Evolutionary conservation across 2,329 filamentous ascomycete genomes (phyloP).

Genomic region (Tothia fuscella): DNA sequence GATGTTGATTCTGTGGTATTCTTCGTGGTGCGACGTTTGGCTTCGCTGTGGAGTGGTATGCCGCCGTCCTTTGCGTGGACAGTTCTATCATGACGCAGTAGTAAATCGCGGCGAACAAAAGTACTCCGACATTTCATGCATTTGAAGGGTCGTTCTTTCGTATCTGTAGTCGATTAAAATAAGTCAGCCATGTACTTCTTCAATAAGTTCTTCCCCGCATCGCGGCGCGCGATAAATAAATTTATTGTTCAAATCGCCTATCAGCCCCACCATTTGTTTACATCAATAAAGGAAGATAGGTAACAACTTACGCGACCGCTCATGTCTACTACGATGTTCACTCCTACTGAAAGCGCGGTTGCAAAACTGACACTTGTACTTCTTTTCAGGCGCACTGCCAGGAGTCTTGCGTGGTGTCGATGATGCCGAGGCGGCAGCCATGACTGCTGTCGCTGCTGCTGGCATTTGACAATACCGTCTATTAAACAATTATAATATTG

Average conservation of each 20-base stretch:
- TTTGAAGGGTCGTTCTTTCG: constrained; percentile 97
- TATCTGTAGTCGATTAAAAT: constrained; percentile 52
- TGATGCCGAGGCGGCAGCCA: constrained; percentile 13
- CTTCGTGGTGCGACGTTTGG: constrained; percentile 66
- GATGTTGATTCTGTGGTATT: constrained; percentile 49
- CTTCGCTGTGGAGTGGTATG: constrained; percentile 83
- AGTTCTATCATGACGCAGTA: constrained; percentile 93
- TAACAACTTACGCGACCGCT: constrained; percentile 84
- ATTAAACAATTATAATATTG: no score
- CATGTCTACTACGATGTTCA: constrained; percentile 92
- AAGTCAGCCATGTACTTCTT: neutral
- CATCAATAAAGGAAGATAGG: neutral
- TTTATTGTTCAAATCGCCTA: no score
- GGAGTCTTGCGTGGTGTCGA: constrained; percentile 64
- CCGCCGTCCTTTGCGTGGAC: constrained; percentile 98
- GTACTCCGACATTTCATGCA: constrained; percentile 97
- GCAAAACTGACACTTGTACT: constrained; percentile 99
- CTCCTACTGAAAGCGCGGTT: constrained; percentile 94
- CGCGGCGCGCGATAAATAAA: constrained; percentile 24
- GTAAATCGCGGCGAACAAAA: constrained; percentile 91
- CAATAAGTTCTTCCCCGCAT: constrained; percentile 22
- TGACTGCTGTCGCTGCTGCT: constrained; percentile 6
- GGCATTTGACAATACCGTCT: no score
- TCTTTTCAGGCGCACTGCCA: constrained; percentile 70
- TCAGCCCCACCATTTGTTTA: no score